These are phyloP conservation scores for Colletotrichum sublineola DNA, from an alignment of 2,329 filamentous ascomycete species.

Conservation along the genomic window DNA sequence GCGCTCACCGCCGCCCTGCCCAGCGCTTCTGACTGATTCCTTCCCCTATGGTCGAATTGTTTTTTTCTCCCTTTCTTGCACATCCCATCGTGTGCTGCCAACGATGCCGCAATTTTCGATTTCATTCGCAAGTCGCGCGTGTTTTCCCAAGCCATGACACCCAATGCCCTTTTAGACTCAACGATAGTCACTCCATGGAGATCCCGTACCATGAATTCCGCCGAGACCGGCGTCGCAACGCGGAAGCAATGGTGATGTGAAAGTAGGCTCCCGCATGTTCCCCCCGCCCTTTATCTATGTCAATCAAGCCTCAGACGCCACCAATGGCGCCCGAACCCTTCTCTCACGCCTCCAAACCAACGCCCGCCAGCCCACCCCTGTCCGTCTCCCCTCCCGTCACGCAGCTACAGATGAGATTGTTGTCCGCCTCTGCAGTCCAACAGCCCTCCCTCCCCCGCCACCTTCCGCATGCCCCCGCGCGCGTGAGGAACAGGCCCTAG, in stretches of 20 bases:
- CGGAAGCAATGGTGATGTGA: background rate
- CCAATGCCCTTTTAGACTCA: background rate
- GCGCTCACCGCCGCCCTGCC: slow-evolving; percentile 34
- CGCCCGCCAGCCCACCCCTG: background rate
- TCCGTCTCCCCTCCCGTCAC: slow-evolving; percentile 19
- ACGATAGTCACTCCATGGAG: background rate
- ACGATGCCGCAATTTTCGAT: background rate
- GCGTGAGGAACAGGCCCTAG: slow-evolving; percentile 20
- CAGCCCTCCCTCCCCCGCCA: background rate
- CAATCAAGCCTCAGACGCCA: slow-evolving; percentile 22
- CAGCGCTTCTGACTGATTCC: background rate
- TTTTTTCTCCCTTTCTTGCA: background rate
- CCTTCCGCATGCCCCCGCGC: slow-evolving; percentile 33
- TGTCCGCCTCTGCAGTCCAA: slow-evolving; percentile 1
- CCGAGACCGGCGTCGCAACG: slow-evolving; percentile 25
- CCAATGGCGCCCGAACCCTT: slow-evolving; percentile 17
- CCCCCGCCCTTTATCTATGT: slow-evolving; percentile 20
- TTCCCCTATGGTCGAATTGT: background rate
- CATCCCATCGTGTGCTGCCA: background rate
- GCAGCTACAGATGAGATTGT: slow-evolving; percentile 14
- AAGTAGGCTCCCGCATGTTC: background rate
- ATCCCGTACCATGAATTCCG: background rate
- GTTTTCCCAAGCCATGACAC: slow-evolving; percentile 4
- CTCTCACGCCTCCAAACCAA: slow-evolving; percentile 15
- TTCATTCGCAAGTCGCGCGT: slow-evolving; percentile 4